Percentiles rank a stretch among this genome's conserved stretches.
phyloP scores from a whole-genome alignment of 305 asterid genomes.

The Withania somnifera region DNA sequence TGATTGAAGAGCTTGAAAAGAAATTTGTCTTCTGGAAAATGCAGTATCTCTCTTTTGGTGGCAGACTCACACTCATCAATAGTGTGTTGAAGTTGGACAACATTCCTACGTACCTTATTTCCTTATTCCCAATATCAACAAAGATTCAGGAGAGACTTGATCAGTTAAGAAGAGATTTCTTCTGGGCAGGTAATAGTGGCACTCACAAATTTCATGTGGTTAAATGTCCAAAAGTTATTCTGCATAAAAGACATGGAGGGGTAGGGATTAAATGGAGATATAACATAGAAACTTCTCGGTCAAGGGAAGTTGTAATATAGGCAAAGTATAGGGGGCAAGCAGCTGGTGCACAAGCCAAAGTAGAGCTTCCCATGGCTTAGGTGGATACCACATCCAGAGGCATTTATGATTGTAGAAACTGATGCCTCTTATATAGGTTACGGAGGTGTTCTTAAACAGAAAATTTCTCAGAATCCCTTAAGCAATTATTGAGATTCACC shows the following conservation, averaged over 20 bases:
- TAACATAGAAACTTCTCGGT: background rate
- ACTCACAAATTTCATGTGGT: background rate
- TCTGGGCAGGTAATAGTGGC: background rate
- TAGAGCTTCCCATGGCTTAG: no score
- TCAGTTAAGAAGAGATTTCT: background rate
- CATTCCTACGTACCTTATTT: no score
- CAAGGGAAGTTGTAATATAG: background rate
- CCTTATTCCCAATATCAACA: background rate
- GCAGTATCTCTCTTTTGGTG: background rate
- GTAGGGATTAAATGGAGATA: background rate
- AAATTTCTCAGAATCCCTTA: no score
- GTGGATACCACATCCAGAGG: no score
- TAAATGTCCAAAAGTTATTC: background rate
- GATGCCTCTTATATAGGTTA: no score
- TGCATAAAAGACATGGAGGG: background rate
- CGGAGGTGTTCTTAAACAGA: no score
- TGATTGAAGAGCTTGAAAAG: background rate
- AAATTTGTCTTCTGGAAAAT: background rate
- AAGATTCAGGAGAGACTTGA: background rate
- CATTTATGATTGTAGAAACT: no score
- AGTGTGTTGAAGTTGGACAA: background rate
- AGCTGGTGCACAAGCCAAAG: background rate
- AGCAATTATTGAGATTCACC: no score
- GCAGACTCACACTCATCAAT: background rate
- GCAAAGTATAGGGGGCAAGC: background rate